Evolutionary conservation across 768 basidiomycete genomes (phyloP).

Genomic region (Hemileccinum impolitum): DNA sequence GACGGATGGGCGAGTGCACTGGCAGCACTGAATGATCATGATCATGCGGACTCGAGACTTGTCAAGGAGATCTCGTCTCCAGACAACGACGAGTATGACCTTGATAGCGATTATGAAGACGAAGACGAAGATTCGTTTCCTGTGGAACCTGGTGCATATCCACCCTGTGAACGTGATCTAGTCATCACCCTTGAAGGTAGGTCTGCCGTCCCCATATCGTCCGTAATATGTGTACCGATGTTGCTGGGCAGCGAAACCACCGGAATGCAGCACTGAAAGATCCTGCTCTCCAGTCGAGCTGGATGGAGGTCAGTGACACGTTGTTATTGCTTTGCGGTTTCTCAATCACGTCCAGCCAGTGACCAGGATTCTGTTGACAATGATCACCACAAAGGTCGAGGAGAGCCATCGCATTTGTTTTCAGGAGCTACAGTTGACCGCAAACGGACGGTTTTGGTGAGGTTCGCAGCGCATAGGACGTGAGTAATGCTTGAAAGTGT

Average conservation of each 20-base stretch:
- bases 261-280: neutral
- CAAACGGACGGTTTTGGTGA: neutral
- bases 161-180: neutral
- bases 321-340: neutral
- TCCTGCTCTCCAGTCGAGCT: conserved; percentile 12
- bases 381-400: neutral
- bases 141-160: neutral
- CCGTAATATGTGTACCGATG: neutral
- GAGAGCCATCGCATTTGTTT: neutral
- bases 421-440: neutral
- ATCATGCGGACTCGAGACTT: neutral
- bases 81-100: conserved; percentile 14
- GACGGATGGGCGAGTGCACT: conserved; percentile 14
- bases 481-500: neutral
- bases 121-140: conserved; percentile 8
- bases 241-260: conserved; percentile 4
- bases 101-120: conserved; percentile 27
- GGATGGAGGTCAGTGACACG: conserved; percentile 4
- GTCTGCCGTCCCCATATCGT: neutral
- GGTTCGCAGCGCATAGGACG: conserved; percentile 13
- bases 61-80: conserved; percentile 6
- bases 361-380: neutral
- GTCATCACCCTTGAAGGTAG: conserved; percentile 1
- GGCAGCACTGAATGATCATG: neutral
- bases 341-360: conserved; percentile 8